A percentile compares a stretch with the other conserved stretches of the same genome.
These are phyloP conservation scores for Puccinia novopanici DNA, from an alignment of 1,284 basidiomycete genomes.

Conservation along the genomic window DNA sequence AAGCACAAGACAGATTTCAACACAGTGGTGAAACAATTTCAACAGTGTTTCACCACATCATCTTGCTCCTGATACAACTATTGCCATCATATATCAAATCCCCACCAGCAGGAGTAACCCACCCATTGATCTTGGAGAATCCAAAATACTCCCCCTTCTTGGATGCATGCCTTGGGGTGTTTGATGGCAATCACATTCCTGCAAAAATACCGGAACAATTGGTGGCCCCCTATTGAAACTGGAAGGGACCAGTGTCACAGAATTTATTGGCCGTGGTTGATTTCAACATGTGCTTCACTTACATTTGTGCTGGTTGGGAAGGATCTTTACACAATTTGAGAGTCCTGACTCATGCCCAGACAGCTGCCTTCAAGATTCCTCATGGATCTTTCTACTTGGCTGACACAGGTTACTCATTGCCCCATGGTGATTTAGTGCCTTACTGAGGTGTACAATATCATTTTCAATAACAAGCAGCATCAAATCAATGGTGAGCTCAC, in stretches of 20 bases:
- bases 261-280: slow-evolving; percentile 58
- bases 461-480: slow-evolving; percentile 59
- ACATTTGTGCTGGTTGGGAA: slow-evolving; percentile 60
- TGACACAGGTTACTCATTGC: too few relatives aligned
- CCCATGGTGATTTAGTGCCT: too few relatives aligned
- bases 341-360: slow-evolving; percentile 56
- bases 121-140: background rate
- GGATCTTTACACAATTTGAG: slow-evolving; percentile 59
- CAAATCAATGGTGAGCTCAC: slow-evolving; percentile 7
- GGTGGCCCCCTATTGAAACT: slow-evolving; percentile 54
- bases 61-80: background rate
- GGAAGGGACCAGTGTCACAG: slow-evolving; percentile 56
- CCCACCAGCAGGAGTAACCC: background rate
- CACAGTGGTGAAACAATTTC: background rate
- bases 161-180: slow-evolving; percentile 55
- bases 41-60: background rate
- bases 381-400: slow-evolving; percentile 53
- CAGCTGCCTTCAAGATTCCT: slow-evolving; percentile 55
- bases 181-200: slow-evolving; percentile 58
- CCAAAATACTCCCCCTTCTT: slow-evolving; percentile 56
- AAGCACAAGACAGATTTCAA: slow-evolving; percentile 6
- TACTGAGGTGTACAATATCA: too few relatives aligned
- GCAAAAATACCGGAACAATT: slow-evolving; percentile 52
- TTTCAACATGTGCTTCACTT: slow-evolving; percentile 58
- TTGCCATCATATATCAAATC: background rate